A percentile compares a stretch with the other conserved stretches of the same genome.
Conservation (phyloP, 2,329 filamentous ascomycete species). For the Spiromastix sp. region DNA sequence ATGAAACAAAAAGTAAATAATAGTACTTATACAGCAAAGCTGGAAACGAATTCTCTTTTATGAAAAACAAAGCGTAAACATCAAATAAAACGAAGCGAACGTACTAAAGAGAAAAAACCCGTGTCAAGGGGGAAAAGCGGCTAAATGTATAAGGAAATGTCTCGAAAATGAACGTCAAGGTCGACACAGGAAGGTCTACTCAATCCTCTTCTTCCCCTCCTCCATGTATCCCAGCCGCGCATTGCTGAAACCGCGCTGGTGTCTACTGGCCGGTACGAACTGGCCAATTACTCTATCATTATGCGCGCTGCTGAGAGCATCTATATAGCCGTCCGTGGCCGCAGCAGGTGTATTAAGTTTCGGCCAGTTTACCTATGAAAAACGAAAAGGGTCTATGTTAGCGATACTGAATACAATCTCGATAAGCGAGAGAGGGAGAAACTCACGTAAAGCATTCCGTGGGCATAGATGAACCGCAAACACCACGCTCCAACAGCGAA, state of each 20-base stretch:
- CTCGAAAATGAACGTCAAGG: not conserved
- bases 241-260: conserved; percentile 76
- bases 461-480: conserved; percentile 64
- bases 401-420: conserved; percentile 7
- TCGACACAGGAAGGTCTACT: conserved; percentile 32
- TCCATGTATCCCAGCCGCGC: conserved; percentile 75
- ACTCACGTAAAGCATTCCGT: conserved; percentile 93
- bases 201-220: conserved; percentile 97
- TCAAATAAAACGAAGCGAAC: too few species aligned
- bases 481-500: conserved; percentile 59
- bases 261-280: conserved; percentile 51
- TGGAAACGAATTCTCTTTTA: too few species aligned
- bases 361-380: conserved; percentile 86
- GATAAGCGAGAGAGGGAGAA: not conserved
- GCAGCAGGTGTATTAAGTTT: conserved; percentile 85
- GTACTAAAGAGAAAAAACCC: conserved; percentile 6
- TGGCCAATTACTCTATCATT: conserved; percentile 74
- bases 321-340: conserved; percentile 78
- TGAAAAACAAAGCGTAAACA: too few species aligned
- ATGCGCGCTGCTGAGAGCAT: conserved; percentile 70
- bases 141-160: conserved; percentile 3
- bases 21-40: too few species aligned
- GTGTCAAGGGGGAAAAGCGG: conserved; percentile 3
- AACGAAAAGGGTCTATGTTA: not conserved
- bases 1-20: too few species aligned